Conservation (phyloP, 257 asterid species). For the Echites panduratus region DNA sequence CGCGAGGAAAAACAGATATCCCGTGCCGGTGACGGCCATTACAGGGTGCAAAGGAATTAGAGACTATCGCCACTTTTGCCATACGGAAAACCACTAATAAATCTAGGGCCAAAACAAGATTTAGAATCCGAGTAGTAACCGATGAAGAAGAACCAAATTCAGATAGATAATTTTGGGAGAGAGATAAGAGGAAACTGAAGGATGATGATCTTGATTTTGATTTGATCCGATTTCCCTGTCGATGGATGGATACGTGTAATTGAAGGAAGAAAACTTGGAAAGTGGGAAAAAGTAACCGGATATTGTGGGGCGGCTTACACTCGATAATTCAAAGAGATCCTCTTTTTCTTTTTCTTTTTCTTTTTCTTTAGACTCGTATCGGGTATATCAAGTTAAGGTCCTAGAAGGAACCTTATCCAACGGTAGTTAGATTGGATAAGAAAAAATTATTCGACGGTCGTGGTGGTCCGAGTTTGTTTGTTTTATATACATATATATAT, state of each 20-base stretch:
- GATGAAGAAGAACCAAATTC: too few species aligned
- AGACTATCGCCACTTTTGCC: neutral
- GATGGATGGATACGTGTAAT: too few species aligned
- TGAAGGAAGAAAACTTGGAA: neutral
- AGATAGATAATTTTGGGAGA: neutral
- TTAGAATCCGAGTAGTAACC: neutral
- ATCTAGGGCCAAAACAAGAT: neutral
- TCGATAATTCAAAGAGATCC: neutral
- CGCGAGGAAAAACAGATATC: neutral
- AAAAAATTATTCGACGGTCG: neutral
- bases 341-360: too few species aligned
- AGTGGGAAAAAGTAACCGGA: neutral
- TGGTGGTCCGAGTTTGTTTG: too few species aligned
- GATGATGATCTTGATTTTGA: neutral
- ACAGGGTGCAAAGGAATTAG: neutral
- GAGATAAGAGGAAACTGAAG: too few species aligned
- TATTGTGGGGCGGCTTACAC: neutral
- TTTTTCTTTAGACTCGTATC: too few species aligned
- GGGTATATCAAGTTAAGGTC: too few species aligned
- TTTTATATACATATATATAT: too few species aligned
- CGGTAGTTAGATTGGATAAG: too few species aligned
- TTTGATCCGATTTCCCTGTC: too few species aligned
- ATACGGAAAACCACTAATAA: neutral
- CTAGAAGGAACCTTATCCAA: too few species aligned
- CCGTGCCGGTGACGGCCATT: neutral